Conservation (phyloP, 2,329 filamentous ascomycete genomes). For the Colletotrichum coccodes region DNA sequence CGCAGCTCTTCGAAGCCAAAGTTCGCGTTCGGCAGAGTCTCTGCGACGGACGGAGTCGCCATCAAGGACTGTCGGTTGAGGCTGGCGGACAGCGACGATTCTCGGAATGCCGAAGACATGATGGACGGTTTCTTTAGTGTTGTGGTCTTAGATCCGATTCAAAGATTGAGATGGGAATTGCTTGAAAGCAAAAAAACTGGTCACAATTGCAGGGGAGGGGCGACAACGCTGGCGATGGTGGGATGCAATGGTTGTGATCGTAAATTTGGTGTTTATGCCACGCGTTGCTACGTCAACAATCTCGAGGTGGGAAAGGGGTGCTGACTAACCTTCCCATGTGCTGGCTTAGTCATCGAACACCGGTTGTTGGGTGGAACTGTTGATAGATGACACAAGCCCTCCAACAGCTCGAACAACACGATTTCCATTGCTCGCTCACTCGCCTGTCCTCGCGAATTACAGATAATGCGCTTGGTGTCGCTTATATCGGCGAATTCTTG, state of each 20-base stretch:
- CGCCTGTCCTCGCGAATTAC: too few species aligned
- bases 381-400: too few species aligned
- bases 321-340: not conserved
- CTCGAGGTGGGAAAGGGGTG: not conserved
- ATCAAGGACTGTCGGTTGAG: constrained; percentile 67
- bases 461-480: too few species aligned
- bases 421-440: not conserved
- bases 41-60: constrained; percentile 74
- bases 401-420: too few species aligned
- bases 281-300: constrained; percentile 33
- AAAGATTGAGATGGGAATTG: not conserved
- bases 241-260: not conserved
- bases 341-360: not conserved
- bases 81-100: constrained; percentile 75
- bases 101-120: constrained; percentile 70
- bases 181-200: not conserved
- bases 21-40: constrained; percentile 87
- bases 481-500: too few species aligned
- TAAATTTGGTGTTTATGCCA: constrained; percentile 27
- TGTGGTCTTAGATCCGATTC: not conserved
- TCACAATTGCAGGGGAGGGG: constrained; percentile 9
- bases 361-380: too few species aligned
- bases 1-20: constrained; percentile 97
- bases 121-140: not conserved
- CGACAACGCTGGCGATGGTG: not conserved